phyloP scores from a whole-genome alignment of 202 grass and related monocot genomes.

The Dendrocalamus latiflorus region DNA sequence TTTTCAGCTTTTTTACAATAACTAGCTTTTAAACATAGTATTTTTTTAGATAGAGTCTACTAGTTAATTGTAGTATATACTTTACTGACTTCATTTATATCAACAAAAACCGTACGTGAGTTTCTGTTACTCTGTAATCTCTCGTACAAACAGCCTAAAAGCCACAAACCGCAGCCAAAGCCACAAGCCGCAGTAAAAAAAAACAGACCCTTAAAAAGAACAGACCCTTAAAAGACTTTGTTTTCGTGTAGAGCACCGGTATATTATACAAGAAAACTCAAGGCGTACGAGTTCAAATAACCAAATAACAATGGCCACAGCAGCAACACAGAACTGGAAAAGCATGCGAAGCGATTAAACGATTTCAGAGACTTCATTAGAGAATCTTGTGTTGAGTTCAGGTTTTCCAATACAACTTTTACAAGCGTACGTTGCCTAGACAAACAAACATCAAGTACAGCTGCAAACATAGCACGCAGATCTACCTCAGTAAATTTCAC shows the following conservation, averaged over 20 bases:
- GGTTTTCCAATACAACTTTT: constrained; percentile 17
- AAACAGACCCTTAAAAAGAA: no score
- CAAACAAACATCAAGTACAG: not conserved
- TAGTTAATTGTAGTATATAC: no score
- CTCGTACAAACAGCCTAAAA: no score
- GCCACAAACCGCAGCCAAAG: no score
- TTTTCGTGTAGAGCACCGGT: not conserved
- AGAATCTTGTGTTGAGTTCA: not conserved
- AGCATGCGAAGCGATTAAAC: not conserved
- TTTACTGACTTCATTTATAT: no score
- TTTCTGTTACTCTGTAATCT: no score
- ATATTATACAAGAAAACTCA: not conserved
- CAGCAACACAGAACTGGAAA: not conserved
- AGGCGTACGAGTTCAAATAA: not conserved
- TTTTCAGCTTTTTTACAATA: no score
- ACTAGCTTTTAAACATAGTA: no score
- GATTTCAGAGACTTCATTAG: not conserved
- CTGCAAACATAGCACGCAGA: constrained; percentile 14
- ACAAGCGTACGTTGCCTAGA: constrained; percentile 17
- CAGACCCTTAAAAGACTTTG: no score
- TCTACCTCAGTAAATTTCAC: constrained; percentile 24
- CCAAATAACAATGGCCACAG: not conserved
- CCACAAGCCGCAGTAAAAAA: no score
- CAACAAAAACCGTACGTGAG: no score
- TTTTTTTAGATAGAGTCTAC: no score